Base-by-base conservation (phyloP, 768 basidiomycete genomes). In the Mycena latifolia region DNA sequence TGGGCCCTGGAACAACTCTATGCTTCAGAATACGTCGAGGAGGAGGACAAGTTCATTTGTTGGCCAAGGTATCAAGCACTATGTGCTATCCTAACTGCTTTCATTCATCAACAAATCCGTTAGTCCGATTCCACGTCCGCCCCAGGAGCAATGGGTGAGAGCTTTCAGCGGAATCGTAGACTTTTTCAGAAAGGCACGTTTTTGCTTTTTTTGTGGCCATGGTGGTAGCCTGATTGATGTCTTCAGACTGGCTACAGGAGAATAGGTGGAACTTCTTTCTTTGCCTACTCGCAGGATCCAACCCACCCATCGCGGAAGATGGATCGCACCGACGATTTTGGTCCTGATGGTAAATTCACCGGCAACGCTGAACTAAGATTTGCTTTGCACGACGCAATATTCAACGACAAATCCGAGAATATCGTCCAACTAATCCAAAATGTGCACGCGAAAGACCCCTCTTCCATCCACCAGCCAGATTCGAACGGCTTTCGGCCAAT, bases 71-170 rank as follows among this genome's bases (percentile, higher is more conserved):
- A 47, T 28, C 22, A 37, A 18, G 27, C 10, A 43, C 24, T 39
- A n/a, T n/a, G n/a, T 18, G 29, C n/a, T 43, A 17, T 28, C 22
- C 10, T n/a, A 25, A 20, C 17, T 28, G 25, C 18, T 28, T 55
- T 27, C 39, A 18, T 10, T 45, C 27, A 55, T 53, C 18, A 3
- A 37, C 31, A 1, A 31, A 28, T 33, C 2, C 33, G 14, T 24
- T 33, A 64, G 63, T 37, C 63, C 63, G 9, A 27, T 64, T 6
- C 63, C 63, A 9, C 63, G 55, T 45, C 63, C 63, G 5, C 55
- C 55, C 22, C 18, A n/a, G 10, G 56, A 52, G n/a, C 50, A 64
- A 28, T 58, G 63, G 63, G 18, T 56, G 8, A 20, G 28, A 20
- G 47, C 22, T 17, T 64, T 64, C 33, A 56, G 58, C 41, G 56